phyloP scores from a whole-genome alignment of 495 filamentous ascomycete genomes.

The Talaromyces liani region DNA sequence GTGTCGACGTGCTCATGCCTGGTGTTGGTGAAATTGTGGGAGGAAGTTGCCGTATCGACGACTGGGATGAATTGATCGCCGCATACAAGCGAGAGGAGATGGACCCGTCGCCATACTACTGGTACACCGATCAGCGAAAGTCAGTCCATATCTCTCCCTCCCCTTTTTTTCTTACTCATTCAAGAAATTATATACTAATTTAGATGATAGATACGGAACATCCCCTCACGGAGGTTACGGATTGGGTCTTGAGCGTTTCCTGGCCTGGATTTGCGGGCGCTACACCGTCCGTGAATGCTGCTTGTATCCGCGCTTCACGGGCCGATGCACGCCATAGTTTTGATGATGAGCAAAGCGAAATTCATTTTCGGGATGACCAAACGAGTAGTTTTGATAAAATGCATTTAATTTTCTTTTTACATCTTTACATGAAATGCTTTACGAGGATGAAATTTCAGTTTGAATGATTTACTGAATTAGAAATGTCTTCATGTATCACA shows the following conservation, averaged over 20 bases:
- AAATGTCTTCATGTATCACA: neutral
- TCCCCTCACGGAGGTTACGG: slow-evolving; percentile 95
- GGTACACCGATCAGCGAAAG: slow-evolving; percentile 99
- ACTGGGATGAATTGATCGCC: slow-evolving; percentile 83
- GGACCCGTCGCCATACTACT: slow-evolving; percentile 83
- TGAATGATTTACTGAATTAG: neutral
- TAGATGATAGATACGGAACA: slow-evolving; percentile 67
- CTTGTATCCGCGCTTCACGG: slow-evolving; percentile 90
- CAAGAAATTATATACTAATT: too few relatives aligned
- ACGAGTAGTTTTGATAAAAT: neutral
- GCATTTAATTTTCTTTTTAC: neutral
- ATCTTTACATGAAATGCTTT: neutral
- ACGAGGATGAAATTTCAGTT: neutral
- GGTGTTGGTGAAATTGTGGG: slow-evolving; percentile 97
- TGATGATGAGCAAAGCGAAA: neutral
- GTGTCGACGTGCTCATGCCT: slow-evolving; percentile 92
- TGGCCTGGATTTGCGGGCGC: slow-evolving; percentile 91
- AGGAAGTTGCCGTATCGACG: slow-evolving; percentile 92
- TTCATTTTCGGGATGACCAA: neutral
- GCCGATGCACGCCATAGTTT: slow-evolving; percentile 79
- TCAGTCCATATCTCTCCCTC: slow-evolving; percentile 41
- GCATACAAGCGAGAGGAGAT: slow-evolving; percentile 87
- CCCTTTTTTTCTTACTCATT: slow-evolving; percentile 5
- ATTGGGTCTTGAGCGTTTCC: slow-evolving; percentile 88
- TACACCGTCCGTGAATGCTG: slow-evolving; percentile 85